Evolutionary conservation across 192 early-diverging fungal genomes (phyloP).

Genomic region (Obelidium mucronatum): DNA sequence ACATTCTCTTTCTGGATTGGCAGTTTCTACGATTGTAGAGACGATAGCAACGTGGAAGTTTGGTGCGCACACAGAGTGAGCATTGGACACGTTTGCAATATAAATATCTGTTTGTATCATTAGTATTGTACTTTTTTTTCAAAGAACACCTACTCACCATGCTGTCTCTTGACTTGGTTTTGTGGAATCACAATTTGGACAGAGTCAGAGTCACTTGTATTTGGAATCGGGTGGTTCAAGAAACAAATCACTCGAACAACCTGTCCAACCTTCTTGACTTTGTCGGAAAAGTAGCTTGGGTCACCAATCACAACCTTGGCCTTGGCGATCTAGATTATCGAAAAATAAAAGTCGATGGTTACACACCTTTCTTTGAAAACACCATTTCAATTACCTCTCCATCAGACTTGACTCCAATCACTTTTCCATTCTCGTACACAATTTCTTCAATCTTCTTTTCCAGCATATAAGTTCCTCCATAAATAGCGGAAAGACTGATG

Average conservation of each 20-base stretch:
- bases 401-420: slow-evolving; percentile 90
- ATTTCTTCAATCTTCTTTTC: slow-evolving; percentile 92
- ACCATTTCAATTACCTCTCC: slow-evolving; percentile 67
- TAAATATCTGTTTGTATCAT: slow-evolving; percentile 80
- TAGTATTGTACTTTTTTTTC: background rate
- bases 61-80: slow-evolving; percentile 92
- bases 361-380: no score
- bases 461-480: slow-evolving; percentile 99
- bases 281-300: slow-evolving; percentile 88
- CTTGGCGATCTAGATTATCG: slow-evolving; percentile 62
- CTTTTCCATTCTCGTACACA: slow-evolving; percentile 81
- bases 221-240: slow-evolving; percentile 90
- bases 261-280: slow-evolving; percentile 81
- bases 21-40: slow-evolving; percentile 94
- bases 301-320: slow-evolving; percentile 94
- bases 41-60: slow-evolving; percentile 95
- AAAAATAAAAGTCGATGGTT: background rate
- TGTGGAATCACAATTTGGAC: slow-evolving; percentile 98
- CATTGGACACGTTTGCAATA: slow-evolving; percentile 85
- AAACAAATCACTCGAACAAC: slow-evolving; percentile 98
- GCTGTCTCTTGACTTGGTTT: slow-evolving; percentile 91
- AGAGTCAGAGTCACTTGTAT: slow-evolving; percentile 84
- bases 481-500: slow-evolving; percentile 95
- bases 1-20: slow-evolving; percentile 89
- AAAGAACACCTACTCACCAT: slow-evolving; percentile 56